Evolutionary conservation across 2,329 filamentous ascomycete species (phyloP), one percentile per base, ranked within the genome.

Genomic region (Neonectria faginata): DNA sequence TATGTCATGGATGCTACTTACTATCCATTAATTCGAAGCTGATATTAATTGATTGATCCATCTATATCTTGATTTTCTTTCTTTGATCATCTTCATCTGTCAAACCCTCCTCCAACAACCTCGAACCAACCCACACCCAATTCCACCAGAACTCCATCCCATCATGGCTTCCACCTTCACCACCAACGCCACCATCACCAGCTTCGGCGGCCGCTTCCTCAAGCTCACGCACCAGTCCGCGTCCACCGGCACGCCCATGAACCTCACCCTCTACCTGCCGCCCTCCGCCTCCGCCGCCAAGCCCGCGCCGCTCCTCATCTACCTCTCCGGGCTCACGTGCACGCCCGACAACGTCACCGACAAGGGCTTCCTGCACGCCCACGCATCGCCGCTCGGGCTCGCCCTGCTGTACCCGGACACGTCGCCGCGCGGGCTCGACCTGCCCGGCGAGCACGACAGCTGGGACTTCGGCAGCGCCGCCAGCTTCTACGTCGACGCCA

Each of bases 381-480:
- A 88, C 67, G 96, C 96, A 52, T 87, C 90, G 62, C 85, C 90
- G 73, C 91, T 90, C 77, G 92, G 92, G 75, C 92, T 99, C 78
- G 96, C 96, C n/a, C 83, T 99, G 62, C 87, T 97, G 58, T 98
- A 94, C 82, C 96, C 96, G 1, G 96, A 99, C 83, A 99, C 96
- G 22, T 97, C 92, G 62, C 96, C 96, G 62, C 89, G 95, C 61
- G 95, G 95, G 2, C 86, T 96, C 52, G 83, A 89, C 72, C 90
- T 97, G 66, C 83, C 90, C 33, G 94, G 93, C 74, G 94, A 98
- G 84, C 89, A 97, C 75, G 95, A 97, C 69, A 79, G 86, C 53
- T 99, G 90, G 80, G 96, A 99, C 81, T 98, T 99, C 77, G 96
- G 96, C 74, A 89, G 88, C 67, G 95, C 92, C 5, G 96, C 96